phyloP scores from a whole-genome alignment of 768 basidiomycete species.

The Hirschioporus abietinus region DNA sequence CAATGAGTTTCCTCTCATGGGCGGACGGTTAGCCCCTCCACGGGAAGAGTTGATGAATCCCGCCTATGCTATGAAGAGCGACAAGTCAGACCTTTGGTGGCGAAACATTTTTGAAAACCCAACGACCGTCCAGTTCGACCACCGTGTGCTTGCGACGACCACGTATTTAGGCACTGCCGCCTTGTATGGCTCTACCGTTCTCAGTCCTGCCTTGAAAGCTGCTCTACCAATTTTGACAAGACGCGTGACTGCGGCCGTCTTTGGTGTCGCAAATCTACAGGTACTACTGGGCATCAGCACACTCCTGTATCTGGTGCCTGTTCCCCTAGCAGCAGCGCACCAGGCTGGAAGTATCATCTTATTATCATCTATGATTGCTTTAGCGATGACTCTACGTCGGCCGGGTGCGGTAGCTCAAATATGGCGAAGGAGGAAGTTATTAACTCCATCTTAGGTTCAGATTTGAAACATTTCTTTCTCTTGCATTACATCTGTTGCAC shows the following conservation, averaged over 20 bases:
- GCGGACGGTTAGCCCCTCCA: slow-evolving; percentile 79
- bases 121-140: slow-evolving; percentile 95
- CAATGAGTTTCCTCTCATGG: slow-evolving; percentile 98
- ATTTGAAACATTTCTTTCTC: not conserved
- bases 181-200: slow-evolving; percentile 52
- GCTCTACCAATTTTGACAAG: slow-evolving; percentile 58
- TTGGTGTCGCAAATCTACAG: slow-evolving; percentile 81
- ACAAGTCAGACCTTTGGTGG: slow-evolving; percentile 86
- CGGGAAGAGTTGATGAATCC: slow-evolving; percentile 73
- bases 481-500: not conserved
- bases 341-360: slow-evolving; percentile 93
- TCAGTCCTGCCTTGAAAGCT: slow-evolving; percentile 39
- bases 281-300: slow-evolving; percentile 75
- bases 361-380: slow-evolving; percentile 75
- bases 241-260: slow-evolving; percentile 50
- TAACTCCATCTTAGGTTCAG: slow-evolving; percentile 8
- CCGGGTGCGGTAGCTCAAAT: slow-evolving; percentile 61
- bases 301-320: slow-evolving; percentile 86
- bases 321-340: slow-evolving; percentile 87
- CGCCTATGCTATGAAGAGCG: slow-evolving; percentile 63
- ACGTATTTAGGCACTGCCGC: slow-evolving; percentile 69
- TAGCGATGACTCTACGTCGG: slow-evolving; percentile 63
- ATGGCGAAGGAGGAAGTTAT: slow-evolving; percentile 38
- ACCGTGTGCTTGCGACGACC: slow-evolving; percentile 80
- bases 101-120: slow-evolving; percentile 96